Base-by-base conservation (phyloP, 768 basidiomycete genomes). In the Hygrophorus russula region DNA sequence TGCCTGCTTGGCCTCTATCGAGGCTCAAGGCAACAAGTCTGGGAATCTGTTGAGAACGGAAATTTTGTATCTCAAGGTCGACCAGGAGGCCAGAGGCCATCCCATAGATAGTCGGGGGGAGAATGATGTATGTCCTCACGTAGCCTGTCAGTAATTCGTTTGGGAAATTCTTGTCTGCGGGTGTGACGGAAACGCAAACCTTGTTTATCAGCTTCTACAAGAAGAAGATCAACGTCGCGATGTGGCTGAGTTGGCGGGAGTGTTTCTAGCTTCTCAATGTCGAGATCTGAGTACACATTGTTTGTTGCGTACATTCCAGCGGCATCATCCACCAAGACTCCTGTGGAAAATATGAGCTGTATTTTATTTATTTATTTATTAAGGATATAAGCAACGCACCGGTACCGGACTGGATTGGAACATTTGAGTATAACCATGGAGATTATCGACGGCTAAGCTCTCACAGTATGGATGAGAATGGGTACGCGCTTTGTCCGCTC, bases 41-140 rank as follows among this genome's bases (percentile, higher is more conserved):
- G 2, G 59, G 59, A 31, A 61, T 52, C 39, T 59, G 59, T 3
- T 39, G 39, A 4, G 59, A 60, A 33, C 48, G 41, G 8, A 46
- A 33, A 33, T 82, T 77, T 28, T 71, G 65, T 29, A 82, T 61
- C 8, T 71, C 77, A 4, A 61, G 55, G 18, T 75, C 67, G 29
- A 71, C 69, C 18, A 82, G 63, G 4, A 53, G 55, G 5, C 68
- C 69, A 6, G 53, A 55, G 2, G 76, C 71, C 28, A 74, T 59
- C 35, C 76, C 79, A 49, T 73, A 85, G 27, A 87, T 75, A 0
- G 78, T 76, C 2, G 69, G 64, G 1, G 76, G 75, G 9, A 70
- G 53, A 18, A 80, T 54, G 4, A 78, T 71, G 56, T 74, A 71
- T 2, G 63, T 64, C 49, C 62, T 70, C 35, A 70, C 60, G 47